phyloP scores from a whole-genome alignment of 1,139 yeast species.

The Blastobotrys arbuscula region DNA sequence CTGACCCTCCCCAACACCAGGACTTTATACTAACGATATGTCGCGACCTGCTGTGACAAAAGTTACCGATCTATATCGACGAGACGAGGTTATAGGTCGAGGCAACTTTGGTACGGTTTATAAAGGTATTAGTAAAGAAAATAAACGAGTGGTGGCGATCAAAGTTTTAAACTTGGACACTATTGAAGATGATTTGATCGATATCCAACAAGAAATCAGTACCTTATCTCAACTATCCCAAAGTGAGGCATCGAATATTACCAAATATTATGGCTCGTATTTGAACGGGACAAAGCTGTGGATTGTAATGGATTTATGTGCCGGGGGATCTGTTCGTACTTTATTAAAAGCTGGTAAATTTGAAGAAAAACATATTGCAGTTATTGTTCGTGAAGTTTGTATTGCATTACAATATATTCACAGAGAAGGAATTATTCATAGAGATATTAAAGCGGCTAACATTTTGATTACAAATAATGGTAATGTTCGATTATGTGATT shows the following conservation, averaged over 20 bases:
- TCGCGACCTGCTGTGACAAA: conserved; percentile 11
- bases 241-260: conserved; percentile 70
- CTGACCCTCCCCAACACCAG: no score
- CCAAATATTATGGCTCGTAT: conserved; percentile 87
- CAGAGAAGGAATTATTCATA: conserved; percentile 83
- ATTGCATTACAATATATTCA: conserved; percentile 79
- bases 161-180: conserved; percentile 90
- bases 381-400: conserved; percentile 74
- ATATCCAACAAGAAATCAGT: conserved; percentile 90
- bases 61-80: conserved; percentile 44
- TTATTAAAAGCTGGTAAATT: conserved; percentile 80
- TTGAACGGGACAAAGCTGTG: conserved; percentile 83
- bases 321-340: conserved; percentile 92
- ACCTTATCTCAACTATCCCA: conserved; percentile 75
- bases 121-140: conserved; percentile 58
- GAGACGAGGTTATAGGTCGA: conserved; percentile 89
- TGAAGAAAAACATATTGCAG: conserved; percentile 78
- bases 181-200: conserved; percentile 88
- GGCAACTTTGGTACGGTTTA: conserved; percentile 98
- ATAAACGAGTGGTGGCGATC: conserved; percentile 81
- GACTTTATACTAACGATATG: no score
- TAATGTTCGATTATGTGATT: conserved; percentile 85
- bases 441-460: conserved; percentile 95
- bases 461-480: conserved; percentile 87
- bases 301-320: conserved; percentile 97